These are phyloP conservation scores for Penicillium digitatum DNA, from an alignment of 2,329 filamentous ascomycete species.

Conservation along the genomic window DNA sequence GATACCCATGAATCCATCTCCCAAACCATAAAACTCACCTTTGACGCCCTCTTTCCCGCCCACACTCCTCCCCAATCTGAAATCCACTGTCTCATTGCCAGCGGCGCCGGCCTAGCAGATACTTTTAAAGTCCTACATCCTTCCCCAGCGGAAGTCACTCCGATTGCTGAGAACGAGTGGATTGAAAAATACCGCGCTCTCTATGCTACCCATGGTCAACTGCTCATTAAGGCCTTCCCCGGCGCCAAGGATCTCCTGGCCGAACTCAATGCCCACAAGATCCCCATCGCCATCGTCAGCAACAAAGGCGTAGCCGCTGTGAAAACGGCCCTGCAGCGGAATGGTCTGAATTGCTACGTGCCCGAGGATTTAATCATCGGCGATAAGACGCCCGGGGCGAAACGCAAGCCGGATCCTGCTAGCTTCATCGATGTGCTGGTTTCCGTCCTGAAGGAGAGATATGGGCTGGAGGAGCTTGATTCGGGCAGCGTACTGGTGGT, in stretches of 20 bases:
- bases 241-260: constrained; percentile 16
- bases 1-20: constrained; percentile 18
- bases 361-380: constrained; percentile 15
- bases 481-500: constrained; percentile 7
- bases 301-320: constrained; percentile 24
- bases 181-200: constrained; percentile 20
- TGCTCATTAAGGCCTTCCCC: constrained; percentile 19
- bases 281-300: constrained; percentile 24
- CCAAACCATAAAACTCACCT: constrained; percentile 14
- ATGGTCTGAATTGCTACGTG: constrained; percentile 7
- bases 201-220: constrained; percentile 20
- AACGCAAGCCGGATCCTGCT: constrained; percentile 16
- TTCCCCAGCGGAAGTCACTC: background rate
- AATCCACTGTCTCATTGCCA: constrained; percentile 15
- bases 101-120: constrained; percentile 13
- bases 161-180: constrained; percentile 17
- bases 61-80: constrained; percentile 8
- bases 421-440: constrained; percentile 16
- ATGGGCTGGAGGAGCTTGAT: constrained; percentile 3
- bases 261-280: constrained; percentile 3
- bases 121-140: constrained; percentile 13
- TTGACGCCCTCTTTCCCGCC: constrained; percentile 10
- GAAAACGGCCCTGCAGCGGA: constrained; percentile 11
- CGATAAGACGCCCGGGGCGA: constrained; percentile 16
- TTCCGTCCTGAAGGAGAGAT: constrained; percentile 8